phyloP scores from a whole-genome alignment of 306 rosid species.

The Calophaca sinica region DNA sequence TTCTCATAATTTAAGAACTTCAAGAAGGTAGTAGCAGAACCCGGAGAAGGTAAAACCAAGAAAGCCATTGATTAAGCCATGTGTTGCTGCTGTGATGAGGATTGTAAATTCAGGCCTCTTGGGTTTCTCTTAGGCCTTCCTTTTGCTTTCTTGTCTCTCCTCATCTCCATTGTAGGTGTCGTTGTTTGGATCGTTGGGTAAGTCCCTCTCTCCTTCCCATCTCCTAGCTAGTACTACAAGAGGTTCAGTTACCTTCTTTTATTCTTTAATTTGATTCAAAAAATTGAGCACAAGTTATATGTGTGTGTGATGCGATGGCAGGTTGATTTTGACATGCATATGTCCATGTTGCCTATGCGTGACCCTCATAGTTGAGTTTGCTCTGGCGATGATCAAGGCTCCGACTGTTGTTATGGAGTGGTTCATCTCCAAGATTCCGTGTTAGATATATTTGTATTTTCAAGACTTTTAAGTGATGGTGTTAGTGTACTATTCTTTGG shows the following conservation, averaged over 20 bases:
- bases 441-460: constrained; percentile 47
- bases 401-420: constrained; percentile 79
- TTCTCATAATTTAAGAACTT: constrained; percentile 19
- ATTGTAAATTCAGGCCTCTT: constrained; percentile 73
- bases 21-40: not conserved
- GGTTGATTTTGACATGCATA: constrained; percentile 72
- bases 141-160: constrained; percentile 72
- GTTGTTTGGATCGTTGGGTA: constrained; percentile 81
- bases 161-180: constrained; percentile 69
- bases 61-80: constrained; percentile 24
- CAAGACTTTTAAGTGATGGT: not conserved
- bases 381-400: constrained; percentile 71
- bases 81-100: constrained; percentile 75
- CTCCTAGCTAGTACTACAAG: no score
- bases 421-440: constrained; percentile 89
- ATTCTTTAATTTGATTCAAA: not conserved
- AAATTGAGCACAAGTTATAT: not conserved
- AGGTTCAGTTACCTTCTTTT: not conserved
- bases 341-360: constrained; percentile 92
- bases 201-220: not conserved
- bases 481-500: not conserved
- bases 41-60: not conserved
- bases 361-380: constrained; percentile 80
- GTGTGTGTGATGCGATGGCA: constrained; percentile 45
- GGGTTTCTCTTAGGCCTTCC: constrained; percentile 79